Base-by-base conservation (phyloP, 176 grass and related monocot genomes). In the barley (Hordeum vulgare) region DNA sequence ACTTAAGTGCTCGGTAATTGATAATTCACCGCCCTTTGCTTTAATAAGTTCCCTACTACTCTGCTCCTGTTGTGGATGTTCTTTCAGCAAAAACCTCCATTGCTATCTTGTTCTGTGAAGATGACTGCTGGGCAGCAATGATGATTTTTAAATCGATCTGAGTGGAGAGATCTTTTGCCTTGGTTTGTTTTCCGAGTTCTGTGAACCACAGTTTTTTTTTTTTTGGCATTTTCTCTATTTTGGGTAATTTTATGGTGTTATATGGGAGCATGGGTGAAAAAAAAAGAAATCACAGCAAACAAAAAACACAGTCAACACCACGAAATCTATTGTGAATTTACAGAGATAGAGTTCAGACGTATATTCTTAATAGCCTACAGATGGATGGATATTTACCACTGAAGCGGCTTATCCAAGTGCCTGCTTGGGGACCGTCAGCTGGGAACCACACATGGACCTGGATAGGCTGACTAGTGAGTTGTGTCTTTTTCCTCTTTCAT, bases 391-490 rank as follows among this genome's bases (percentile, higher is more conserved):
- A 86, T 81, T 78, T 81, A 73, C 67, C 54, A 81, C 49, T 65
- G 40, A 67, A 80, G 20, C 77, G 85, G 72, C 83, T 82, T 89
- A 86, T 86, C 71, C 83, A 82, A 72, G 20, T 65, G 83, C 26
- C 25, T 82, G 63, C 25, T 47, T 72, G 83, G 83, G 88, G 83
- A 85, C 88, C 88, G 21, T 70, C 68, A 27, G 34, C 81, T 86
- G 64, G 65, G 26, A 77, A 56, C 88, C 88, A 82, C 88, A 86
- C 78, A 82, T 90, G 72, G 47, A 81, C 78, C 76, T 90, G 72
- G 45, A 82, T 90, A 86, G 83, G 41, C 62, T 89, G 25, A 56
- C 82, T 76, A 81, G 31, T 57, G 63, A 44, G 40, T n/a, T 39
- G 24, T 81, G 33, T 78, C 79, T 11, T 73, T 77, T 82, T 71